These are phyloP conservation scores for Calophaca sinica DNA, from an alignment of 306 rosid species.

Conservation along the genomic window DNA sequence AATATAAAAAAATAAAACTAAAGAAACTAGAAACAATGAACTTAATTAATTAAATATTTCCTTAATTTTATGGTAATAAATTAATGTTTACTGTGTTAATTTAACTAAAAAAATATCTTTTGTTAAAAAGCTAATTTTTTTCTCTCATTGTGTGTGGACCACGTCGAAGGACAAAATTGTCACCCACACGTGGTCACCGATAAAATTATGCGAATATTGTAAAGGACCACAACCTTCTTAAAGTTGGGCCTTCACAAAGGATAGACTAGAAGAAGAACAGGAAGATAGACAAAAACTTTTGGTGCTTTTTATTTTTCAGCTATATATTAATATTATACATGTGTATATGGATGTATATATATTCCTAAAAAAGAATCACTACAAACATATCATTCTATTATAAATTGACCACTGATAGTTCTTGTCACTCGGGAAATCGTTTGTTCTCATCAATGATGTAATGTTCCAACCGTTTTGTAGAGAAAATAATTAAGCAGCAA, in stretches of 20 bases:
- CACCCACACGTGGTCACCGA: constrained; percentile 39
- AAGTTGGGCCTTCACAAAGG: constrained; percentile 43
- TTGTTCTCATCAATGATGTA: constrained; percentile 46
- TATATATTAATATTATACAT: constrained; percentile 5
- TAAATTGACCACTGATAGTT: constrained; percentile 45
- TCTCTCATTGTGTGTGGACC: constrained; percentile 38
- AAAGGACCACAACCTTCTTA: constrained; percentile 41
- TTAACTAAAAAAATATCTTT: background rate
- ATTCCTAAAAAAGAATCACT: constrained; percentile 31
- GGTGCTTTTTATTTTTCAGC: constrained; percentile 39
- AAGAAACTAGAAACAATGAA: background rate
- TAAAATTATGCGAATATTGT: constrained; percentile 41
- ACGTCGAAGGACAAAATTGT: constrained; percentile 34
- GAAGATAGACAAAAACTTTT: constrained; percentile 38
- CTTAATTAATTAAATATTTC: background rate
- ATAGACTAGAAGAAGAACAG: constrained; percentile 42
- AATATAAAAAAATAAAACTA: background rate
- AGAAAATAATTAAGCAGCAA: constrained; percentile 31
- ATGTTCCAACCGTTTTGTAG: constrained; percentile 37
- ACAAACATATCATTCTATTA: constrained; percentile 35
- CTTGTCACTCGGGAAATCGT: constrained; percentile 31
- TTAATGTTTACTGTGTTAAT: background rate
- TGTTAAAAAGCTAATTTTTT: background rate
- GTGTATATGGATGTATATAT: constrained; percentile 3
- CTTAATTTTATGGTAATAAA: background rate